Conservation (phyloP, 371 early-diverging fungal genomes). For the Choanephora cucurbitarum region DNA sequence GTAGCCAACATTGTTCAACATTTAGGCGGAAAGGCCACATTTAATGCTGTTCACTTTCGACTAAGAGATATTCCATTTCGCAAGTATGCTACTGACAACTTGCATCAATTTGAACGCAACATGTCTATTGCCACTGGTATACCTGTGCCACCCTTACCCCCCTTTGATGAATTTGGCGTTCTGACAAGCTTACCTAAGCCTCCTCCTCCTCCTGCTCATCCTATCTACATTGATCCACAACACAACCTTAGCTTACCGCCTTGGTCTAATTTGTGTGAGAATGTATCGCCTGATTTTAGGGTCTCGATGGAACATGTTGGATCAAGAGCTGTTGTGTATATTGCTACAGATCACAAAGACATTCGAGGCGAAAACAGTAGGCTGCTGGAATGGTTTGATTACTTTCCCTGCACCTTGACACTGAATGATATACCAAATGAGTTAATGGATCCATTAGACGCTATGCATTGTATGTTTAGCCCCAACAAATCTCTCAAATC, state of each 20-base stretch:
- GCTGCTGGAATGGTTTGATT: constrained; percentile 40
- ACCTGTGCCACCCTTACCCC: constrained; percentile 18
- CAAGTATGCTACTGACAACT: constrained; percentile 33
- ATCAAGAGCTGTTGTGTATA: constrained; percentile 40
- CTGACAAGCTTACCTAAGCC: constrained; percentile 17
- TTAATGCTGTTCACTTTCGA: constrained; percentile 53
- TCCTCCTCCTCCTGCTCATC: constrained; percentile 17
- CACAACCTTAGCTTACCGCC: constrained; percentile 15
- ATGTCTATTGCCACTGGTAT: constrained; percentile 30
- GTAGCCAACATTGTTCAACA: constrained; percentile 48
- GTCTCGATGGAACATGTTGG: constrained; percentile 15
- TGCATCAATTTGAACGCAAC: constrained; percentile 34
- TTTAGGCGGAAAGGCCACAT: constrained; percentile 53
- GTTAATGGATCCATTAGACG: constrained; percentile 26
- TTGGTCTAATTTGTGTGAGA: constrained; percentile 27
- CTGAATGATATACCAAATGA: constrained; percentile 37
- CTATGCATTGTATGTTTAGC: constrained; percentile 31
- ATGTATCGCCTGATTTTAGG: constrained; percentile 28
- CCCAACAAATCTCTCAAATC: constrained; percentile 35
- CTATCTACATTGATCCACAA: constrained; percentile 16
- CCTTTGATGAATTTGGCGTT: constrained; percentile 19
- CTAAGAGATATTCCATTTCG: constrained; percentile 58
- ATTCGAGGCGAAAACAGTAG: constrained; percentile 30
- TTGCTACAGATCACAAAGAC: constrained; percentile 45
- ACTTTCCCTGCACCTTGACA: constrained; percentile 46